Conservation (phyloP, 2,329 filamentous ascomycete species). For the Domatiomyces catenatus region DNA sequence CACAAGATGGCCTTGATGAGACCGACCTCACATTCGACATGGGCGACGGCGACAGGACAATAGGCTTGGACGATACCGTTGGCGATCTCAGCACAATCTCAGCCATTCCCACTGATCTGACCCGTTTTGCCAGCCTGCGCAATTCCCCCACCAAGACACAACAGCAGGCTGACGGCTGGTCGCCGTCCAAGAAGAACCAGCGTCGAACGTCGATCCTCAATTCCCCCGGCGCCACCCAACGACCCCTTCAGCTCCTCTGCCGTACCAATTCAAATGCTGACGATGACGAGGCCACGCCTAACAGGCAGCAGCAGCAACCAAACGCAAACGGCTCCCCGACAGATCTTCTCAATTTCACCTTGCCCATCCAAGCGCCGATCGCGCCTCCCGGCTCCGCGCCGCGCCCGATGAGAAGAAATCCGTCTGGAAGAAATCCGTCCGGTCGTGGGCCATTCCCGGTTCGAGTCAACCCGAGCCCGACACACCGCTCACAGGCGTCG, state of each 20-base stretch:
- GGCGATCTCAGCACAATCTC: slow-evolving; percentile 69
- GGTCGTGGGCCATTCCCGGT: slow-evolving; percentile 21
- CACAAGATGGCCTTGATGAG: slow-evolving; percentile 9
- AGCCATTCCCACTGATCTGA: slow-evolving; percentile 66
- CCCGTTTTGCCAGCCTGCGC: slow-evolving; percentile 60
- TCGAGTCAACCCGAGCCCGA: slow-evolving; percentile 15
- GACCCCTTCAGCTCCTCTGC: slow-evolving; percentile 24
- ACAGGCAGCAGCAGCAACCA: slow-evolving; percentile 27
- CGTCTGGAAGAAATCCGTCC: slow-evolving; percentile 18
- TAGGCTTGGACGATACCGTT: slow-evolving; percentile 23
- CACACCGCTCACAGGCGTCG: slow-evolving; percentile 17
- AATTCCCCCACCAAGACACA: slow-evolving; percentile 43
- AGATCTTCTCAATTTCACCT: slow-evolving; percentile 78
- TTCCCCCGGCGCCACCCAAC: slow-evolving; percentile 35
- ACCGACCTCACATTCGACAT: slow-evolving; percentile 14
- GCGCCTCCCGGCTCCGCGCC: slow-evolving; percentile 32
- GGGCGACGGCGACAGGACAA: slow-evolving; percentile 13
- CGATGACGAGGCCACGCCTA: slow-evolving; percentile 31
- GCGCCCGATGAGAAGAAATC: slow-evolving; percentile 23
- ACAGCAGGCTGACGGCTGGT: slow-evolving; percentile 23
- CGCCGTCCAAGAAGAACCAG: slow-evolving; percentile 27
- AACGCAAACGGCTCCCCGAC: slow-evolving; percentile 40
- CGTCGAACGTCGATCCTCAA: slow-evolving; percentile 19
- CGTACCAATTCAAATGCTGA: slow-evolving; percentile 21
- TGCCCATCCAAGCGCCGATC: slow-evolving; percentile 48